Evolutionary conservation across 2,329 filamentous ascomycete species (phyloP), one percentile per base, ranked within the genome.

Genomic region (Curvularia hawaiiensis): DNA sequence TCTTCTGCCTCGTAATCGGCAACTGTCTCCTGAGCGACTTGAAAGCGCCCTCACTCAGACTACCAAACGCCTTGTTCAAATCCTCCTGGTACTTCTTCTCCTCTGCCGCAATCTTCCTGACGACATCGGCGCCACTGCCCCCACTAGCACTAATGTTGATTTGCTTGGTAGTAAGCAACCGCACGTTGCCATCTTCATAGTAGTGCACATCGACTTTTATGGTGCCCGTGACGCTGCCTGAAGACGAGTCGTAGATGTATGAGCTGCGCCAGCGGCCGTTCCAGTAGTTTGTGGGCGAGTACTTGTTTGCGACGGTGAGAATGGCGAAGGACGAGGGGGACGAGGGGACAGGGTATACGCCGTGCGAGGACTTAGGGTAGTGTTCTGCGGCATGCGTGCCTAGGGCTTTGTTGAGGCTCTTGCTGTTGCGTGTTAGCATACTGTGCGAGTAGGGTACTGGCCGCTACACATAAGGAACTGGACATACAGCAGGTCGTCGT

Each of bases 251-350:
- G 77, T 90, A 90, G 69, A 90, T 84, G 81, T 98, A 98, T 52
- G 90, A 84, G 47, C 91, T 93, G 71, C 95, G 90, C 91, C 95
- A 99, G 62, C 95, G 92, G 61, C 95, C 95, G 79, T 97, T 98
- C 91, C 95, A 98, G 84, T 92, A 99, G 83, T 99, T 99, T 76
- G 93, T 92, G 8, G 96, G 95, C 70, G 91, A 96, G 82, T 98
- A 98, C 78, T 97, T 97, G 82, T 95, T 97, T 55, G 93, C 91
- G 48, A 97, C 93, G 50, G 97, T 87, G 53, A 96, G 79, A 63
- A 97, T 83, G 47, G 92, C 91, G 59, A 98, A 79, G 68, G 88
- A 87, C 28, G 85, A 85, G 75, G 94, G 90, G 63, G 89, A 83
- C 67, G 91, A 86, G 66, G 87, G 54, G 11, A 57, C 88, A 11